Conservation (phyloP, 23 red algal species). For the Cyanidium caldarium region DNA sequence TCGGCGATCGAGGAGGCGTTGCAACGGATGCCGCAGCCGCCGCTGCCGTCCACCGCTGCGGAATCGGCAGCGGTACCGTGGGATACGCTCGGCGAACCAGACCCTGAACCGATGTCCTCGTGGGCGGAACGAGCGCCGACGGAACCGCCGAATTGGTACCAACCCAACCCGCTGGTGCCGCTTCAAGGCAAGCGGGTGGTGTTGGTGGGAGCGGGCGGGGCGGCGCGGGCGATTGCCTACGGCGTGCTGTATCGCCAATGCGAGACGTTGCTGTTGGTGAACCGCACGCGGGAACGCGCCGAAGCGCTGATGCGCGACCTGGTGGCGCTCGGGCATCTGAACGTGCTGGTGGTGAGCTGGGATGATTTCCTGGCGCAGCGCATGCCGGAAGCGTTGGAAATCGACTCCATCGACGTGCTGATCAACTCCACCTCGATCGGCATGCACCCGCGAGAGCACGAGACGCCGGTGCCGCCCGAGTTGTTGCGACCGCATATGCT, state of each 20-base stretch:
- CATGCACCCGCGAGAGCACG: constrained; percentile 55
- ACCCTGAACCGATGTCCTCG: no score
- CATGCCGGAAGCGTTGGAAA: not conserved
- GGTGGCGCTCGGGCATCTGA: not conserved
- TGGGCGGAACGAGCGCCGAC: no score
- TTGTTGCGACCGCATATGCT: not conserved
- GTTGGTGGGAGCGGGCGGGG: constrained; percentile 71
- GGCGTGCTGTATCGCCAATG: constrained; percentile 41
- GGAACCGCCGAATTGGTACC: no score
- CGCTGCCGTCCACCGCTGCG: no score
- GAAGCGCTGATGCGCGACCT: constrained; percentile 28
- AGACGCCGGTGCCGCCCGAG: constrained; percentile 18
- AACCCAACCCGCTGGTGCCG: no score
- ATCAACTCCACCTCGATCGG: constrained; percentile 87
- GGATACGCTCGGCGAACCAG: no score
- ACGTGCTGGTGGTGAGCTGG: not conserved
- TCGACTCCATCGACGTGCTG: constrained; percentile 63
- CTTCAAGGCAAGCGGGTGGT: constrained; percentile 32
- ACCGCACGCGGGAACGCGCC: constrained; percentile 48
- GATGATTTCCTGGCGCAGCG: not conserved
- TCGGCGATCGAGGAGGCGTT: constrained; percentile 29
- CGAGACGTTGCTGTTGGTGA: constrained; percentile 35
- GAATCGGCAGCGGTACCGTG: no score
- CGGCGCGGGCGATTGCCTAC: constrained; percentile 65
- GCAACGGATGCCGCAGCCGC: not conserved